Percentiles rank a stretch among this genome's conserved stretches.
phyloP scores from a whole-genome alignment of 176 grass and related monocot genomes.

The Pontederia crassipes region DNA sequence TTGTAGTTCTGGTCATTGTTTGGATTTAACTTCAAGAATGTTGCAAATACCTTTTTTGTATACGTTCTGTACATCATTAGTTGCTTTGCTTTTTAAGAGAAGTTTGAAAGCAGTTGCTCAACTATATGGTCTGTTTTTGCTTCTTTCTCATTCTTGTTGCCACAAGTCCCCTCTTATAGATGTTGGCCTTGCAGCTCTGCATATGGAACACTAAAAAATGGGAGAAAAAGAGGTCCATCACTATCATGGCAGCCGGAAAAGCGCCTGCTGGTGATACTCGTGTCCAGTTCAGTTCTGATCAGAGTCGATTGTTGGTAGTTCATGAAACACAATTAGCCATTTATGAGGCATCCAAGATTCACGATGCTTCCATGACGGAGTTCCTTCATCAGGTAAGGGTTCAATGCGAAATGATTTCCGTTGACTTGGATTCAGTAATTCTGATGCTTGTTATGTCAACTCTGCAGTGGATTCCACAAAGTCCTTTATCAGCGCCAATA shows the following conservation, averaged over 20 bases:
- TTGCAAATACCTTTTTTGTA: no score
- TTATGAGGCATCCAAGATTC: constrained; percentile 73
- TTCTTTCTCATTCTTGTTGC: background rate
- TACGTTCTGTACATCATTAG: no score
- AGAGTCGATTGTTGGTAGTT: constrained; percentile 78
- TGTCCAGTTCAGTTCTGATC: constrained; percentile 88
- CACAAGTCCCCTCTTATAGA: background rate
- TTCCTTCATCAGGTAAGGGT: constrained; percentile 64
- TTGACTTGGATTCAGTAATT: constrained; percentile 1
- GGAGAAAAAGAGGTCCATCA: constrained; percentile 74
- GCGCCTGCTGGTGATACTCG: constrained; percentile 61
- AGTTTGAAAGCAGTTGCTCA: no score
- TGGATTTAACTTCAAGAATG: background rate
- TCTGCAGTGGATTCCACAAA: constrained; percentile 91
- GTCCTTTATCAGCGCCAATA: constrained; percentile 63
- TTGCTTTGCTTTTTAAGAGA: no score
- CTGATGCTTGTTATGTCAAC: constrained; percentile 6
- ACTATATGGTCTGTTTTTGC: no score
- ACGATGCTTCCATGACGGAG: constrained; percentile 15
- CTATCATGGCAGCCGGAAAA: constrained; percentile 68
- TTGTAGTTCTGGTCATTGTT: background rate
- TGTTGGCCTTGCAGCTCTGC: constrained; percentile 50
- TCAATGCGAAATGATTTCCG: background rate
- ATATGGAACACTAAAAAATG: constrained; percentile 74
- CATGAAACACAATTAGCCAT: constrained; percentile 92